These are phyloP conservation scores for Yarrowia phangngaensis DNA, from an alignment of 805 yeast species.

Conservation along the genomic window DNA sequence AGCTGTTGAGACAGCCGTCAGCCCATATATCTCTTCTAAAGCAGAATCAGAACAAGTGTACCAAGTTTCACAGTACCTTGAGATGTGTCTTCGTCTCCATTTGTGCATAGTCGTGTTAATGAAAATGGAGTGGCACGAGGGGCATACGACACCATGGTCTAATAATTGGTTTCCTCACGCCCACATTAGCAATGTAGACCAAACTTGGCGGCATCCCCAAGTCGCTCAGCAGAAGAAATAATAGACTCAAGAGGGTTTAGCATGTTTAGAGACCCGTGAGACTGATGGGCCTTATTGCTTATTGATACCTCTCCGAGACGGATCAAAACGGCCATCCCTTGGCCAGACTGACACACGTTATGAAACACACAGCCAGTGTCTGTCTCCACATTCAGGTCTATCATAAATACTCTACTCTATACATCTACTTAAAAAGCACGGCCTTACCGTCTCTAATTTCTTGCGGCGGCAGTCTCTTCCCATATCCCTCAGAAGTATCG, in stretches of 20 bases:
- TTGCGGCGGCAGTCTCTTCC: conserved; percentile 25
- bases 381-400: neutral
- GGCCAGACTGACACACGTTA: too few species aligned
- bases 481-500: conserved; percentile 35
- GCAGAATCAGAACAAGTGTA: conserved; percentile 77
- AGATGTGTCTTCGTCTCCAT: conserved; percentile 69
- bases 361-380: neutral
- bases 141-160: conserved; percentile 69
- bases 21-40: conserved; percentile 75
- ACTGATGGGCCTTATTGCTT: conserved; percentile 46
- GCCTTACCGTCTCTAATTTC: conserved; percentile 39
- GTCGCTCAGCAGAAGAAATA: conserved; percentile 76
- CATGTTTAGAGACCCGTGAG: conserved; percentile 26
- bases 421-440: conserved; percentile 34
- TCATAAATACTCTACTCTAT: neutral
- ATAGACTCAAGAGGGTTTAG: conserved; percentile 77
- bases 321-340: conserved; percentile 32
- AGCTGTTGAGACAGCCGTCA: conserved; percentile 57
- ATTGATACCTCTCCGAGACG: conserved; percentile 76
- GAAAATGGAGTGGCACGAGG: conserved; percentile 55
- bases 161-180: conserved; percentile 65
- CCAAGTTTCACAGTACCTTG: conserved; percentile 83
- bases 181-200: conserved; percentile 61
- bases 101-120: conserved; percentile 60
- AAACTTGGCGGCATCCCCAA: conserved; percentile 60